Conservation (phyloP, 805 yeast genomes). For the Lachancea quebecensis region DNA sequence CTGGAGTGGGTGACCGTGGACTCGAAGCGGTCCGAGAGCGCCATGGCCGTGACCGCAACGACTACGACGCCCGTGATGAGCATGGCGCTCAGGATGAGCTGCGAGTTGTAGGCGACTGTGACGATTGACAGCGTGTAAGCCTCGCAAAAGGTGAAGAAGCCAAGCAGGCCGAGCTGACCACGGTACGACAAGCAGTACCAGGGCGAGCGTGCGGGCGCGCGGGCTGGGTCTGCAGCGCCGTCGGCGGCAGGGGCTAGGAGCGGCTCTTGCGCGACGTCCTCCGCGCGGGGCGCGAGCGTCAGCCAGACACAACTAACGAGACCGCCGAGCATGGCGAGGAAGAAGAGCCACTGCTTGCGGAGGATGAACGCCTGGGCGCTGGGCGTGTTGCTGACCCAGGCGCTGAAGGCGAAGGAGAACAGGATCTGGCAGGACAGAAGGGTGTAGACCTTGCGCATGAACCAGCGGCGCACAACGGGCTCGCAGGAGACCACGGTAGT, state of each 20-base stretch:
- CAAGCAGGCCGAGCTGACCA: conserved; percentile 42
- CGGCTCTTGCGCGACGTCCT: conserved; percentile 35
- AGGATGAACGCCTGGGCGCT: conserved; percentile 43
- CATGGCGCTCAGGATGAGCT: conserved; percentile 63
- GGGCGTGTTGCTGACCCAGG: conserved; percentile 16
- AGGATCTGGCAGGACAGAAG: conserved; percentile 59
- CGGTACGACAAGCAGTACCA: conserved; percentile 27
- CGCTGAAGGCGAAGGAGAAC: conserved; percentile 42
- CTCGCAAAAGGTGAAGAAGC: conserved; percentile 67
- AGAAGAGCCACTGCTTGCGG: conserved; percentile 50
- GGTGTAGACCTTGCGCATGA: conserved; percentile 72
- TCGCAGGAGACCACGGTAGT: conserved; percentile 74
- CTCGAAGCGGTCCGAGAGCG: conserved; percentile 52
- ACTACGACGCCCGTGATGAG: conserved; percentile 63
- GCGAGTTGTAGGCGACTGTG: conserved; percentile 55
- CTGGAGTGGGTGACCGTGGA: conserved; percentile 28
- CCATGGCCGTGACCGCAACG: conserved; percentile 68
- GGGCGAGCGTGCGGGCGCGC: conserved; percentile 13
- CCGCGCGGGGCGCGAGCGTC: conserved; percentile 52
- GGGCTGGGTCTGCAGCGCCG: conserved; percentile 3
- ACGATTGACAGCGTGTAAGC: conserved; percentile 65
- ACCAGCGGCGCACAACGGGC: conserved; percentile 64
- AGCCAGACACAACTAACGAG: conserved; percentile 62
- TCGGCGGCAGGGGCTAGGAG: background rate
- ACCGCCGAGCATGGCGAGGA: conserved; percentile 51